Percentiles rank a stretch among this genome's conserved stretches.
Evolutionary conservation across 2,329 filamentous ascomycete genomes (phyloP).

Genomic region (Claviceps africana): DNA sequence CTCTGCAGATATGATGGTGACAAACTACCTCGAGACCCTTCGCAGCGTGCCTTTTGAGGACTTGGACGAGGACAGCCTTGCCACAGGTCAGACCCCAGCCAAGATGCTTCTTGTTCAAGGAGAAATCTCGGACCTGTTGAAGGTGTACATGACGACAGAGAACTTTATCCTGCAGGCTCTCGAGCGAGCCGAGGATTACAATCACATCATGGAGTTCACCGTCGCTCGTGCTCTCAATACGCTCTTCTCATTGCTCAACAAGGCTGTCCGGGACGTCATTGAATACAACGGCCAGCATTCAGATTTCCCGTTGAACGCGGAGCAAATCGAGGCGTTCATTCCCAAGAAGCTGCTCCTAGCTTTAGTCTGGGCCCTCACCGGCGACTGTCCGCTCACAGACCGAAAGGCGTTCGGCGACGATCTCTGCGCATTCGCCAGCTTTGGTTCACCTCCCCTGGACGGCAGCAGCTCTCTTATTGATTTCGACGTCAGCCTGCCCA

Average conservation of each 20-base stretch:
- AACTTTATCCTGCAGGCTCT: constrained; percentile 70
- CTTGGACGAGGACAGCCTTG: constrained; percentile 78
- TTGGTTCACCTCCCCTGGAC: constrained; percentile 69
- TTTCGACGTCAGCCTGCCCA: constrained; percentile 78
- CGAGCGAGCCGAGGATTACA: constrained; percentile 61
- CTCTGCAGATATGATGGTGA: constrained; percentile 80
- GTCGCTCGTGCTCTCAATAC: constrained; percentile 81
- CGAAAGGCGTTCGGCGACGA: constrained; percentile 83
- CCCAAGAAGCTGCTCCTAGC: constrained; percentile 90
- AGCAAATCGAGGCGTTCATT: constrained; percentile 78
- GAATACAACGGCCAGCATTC: constrained; percentile 93
- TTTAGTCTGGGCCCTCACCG: constrained; percentile 88
- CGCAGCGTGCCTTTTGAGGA: constrained; percentile 81
- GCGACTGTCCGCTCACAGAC: constrained; percentile 79
- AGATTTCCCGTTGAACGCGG: constrained; percentile 82
- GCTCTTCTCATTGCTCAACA: constrained; percentile 89
- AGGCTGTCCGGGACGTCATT: constrained; percentile 78
- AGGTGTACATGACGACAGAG: constrained; percentile 61
- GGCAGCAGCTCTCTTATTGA: constrained; percentile 82
- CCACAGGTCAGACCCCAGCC: constrained; percentile 59
- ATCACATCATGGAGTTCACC: constrained; percentile 98
- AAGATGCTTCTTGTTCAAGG: constrained; percentile 68
- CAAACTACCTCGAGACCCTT: constrained; percentile 76
- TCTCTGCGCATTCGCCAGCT: constrained; percentile 66
- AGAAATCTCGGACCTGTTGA: constrained; percentile 66